These are phyloP conservation scores for Phytopythium cucurbitacearum DNA, from an alignment of 352 stramenopile genomes.

Conservation along the genomic window DNA sequence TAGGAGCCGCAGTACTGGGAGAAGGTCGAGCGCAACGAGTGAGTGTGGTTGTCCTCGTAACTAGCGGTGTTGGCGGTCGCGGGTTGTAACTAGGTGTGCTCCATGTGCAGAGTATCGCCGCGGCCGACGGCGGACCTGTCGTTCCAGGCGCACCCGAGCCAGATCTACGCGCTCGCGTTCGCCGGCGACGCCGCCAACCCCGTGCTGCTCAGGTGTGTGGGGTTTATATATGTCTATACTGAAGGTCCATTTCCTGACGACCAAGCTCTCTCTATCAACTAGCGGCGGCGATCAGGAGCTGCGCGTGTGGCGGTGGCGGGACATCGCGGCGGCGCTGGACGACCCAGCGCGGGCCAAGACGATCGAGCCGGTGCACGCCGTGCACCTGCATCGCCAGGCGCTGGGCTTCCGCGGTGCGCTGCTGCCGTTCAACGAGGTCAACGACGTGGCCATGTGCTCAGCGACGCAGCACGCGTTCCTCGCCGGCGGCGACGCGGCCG, in stretches of 20 bases:
- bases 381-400: slow-evolving; percentile 44
- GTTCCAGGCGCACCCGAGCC: slow-evolving; percentile 64
- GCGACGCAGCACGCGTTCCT: slow-evolving; percentile 38
- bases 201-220: slow-evolving; percentile 55
- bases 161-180: slow-evolving; percentile 75
- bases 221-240: background rate
- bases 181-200: slow-evolving; percentile 45
- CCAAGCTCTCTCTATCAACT: background rate
- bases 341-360: slow-evolving; percentile 10
- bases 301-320: slow-evolving; percentile 69
- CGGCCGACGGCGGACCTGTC: slow-evolving; percentile 46
- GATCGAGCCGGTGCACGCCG: slow-evolving; percentile 40
- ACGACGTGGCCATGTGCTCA: slow-evolving; percentile 50
- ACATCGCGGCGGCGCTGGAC: slow-evolving; percentile 44
- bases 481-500: slow-evolving; percentile 52
- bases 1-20: slow-evolving; percentile 46
- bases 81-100: background rate
- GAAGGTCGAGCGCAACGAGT: slow-evolving; percentile 31
- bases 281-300: slow-evolving; percentile 79
- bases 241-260: background rate
- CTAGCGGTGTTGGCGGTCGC: background rate
- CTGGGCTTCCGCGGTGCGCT: slow-evolving; percentile 58
- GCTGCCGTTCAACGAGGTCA: slow-evolving; percentile 59
- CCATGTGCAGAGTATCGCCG: slow-evolving; percentile 21
- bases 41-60: slow-evolving; percentile 2